These are phyloP conservation scores for Termitomyces sp. DNA, from an alignment of 768 basidiomycete species.

Conservation along the genomic window DNA sequence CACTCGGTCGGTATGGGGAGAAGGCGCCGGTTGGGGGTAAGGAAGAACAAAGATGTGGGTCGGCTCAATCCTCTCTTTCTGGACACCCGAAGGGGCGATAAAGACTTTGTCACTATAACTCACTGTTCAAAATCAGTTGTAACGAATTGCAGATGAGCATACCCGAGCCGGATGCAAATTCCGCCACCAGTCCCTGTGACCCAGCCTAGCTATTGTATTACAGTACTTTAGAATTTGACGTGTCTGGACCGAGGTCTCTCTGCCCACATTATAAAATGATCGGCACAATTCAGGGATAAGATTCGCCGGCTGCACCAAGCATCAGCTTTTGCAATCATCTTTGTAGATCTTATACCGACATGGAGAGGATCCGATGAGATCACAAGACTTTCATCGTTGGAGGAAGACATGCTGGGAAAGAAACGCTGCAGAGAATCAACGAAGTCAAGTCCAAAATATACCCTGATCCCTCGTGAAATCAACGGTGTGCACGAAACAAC, in stretches of 20 bases:
- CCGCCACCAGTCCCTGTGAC: conserved; percentile 88
- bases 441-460: not conserved
- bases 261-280: conserved; percentile 62
- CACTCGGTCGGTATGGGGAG: conserved; percentile 63
- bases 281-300: conserved; percentile 83
- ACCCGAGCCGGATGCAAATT: conserved; percentile 71
- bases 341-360: conserved; percentile 29
- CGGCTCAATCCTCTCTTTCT: conserved; percentile 83
- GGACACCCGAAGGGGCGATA: conserved; percentile 86
- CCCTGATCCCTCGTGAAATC: not conserved
- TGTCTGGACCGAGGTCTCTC: not conserved
- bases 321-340: not conserved
- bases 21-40: conserved; percentile 57
- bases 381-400: conserved; percentile 45
- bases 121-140: not conserved
- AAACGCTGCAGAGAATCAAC: not conserved
- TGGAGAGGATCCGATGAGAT: conserved; percentile 58
- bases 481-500: not conserved
- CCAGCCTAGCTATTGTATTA: conserved; percentile 64
- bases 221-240: conserved; percentile 2
- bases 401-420: conserved; percentile 16
- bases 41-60: conserved; percentile 87
- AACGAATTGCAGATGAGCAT: conserved; percentile 15
- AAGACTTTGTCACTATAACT: conserved; percentile 63
- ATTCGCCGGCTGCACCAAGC: conserved; percentile 69